Evolutionary conservation across 495 filamentous ascomycete species (phyloP), one percentile per base, ranked within the genome.

Genomic region (Achaetomiella virescens): DNA sequence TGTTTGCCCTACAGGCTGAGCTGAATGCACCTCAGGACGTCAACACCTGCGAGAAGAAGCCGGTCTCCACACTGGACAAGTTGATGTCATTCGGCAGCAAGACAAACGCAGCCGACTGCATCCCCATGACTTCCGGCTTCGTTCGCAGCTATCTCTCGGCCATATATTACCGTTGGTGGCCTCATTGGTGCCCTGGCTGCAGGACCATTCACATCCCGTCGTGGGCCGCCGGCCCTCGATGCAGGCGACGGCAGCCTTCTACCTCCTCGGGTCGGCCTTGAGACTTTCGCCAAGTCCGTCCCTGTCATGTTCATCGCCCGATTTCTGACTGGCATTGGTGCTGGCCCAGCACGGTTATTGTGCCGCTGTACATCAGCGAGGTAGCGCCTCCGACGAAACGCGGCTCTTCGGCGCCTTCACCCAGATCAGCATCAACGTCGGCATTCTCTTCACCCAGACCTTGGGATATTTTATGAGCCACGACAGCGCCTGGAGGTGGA

Each of bases 291-390:
- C 0, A 69, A 77, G 3, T 83, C 78, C n/a, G 86, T 96, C 21
- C 62, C 75, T 0, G 54, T 87, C 17, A 75, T 98, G 58, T 75
- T 76, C 5, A 50, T 89, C 22, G 93, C 93, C 22, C 78, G 95
- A 29, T 76, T 95, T 18, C 68, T 97, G 12, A 85, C 87, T 5
- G 93, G 93, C 7, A 59, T 96, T 2, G 93, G 87, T 6, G 87
- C 91, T 8, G 93, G 95, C 7, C 90, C 6, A 81, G 89, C 8
- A 87, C 91, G 9, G 93, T 97, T 21, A 86, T 95, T n/a, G 89
- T 93, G 0, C 93, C 93, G n/a, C 82, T 97, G 29, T 97, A 92
- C 70, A 87, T 98, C 55, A 90, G 89, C 17, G 95, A 98, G 68
- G 78, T 95, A 17, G 87, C 91, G 0, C 93, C 92, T 15, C 87